Evolutionary conservation across 2,329 filamentous ascomycete species (phyloP), one percentile per base, ranked within the genome.

Genomic region (Orbilia ellipsospora): DNA sequence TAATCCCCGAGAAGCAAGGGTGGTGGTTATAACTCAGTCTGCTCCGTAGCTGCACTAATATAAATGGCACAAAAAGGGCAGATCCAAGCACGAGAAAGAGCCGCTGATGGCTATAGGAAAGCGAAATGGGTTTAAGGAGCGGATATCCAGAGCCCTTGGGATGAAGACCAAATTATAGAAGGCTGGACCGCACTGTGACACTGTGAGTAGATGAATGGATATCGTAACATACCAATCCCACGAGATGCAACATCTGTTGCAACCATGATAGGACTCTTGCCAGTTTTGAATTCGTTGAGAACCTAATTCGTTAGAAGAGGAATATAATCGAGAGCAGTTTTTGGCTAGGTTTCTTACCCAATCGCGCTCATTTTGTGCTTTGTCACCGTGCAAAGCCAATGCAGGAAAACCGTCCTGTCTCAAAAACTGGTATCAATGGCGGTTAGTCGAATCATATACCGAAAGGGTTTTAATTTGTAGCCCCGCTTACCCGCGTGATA

Each of bases 211-310:
- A 31, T 40, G 55, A 48, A 65, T 10, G 36, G 7, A 44, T 96
- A 40, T 97, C 86, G 81, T 96, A 83, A 97, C 52, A 99, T 94
- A 82, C 99, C 95, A 48, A 99, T 85, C 75, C 95, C 95, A 82
- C 95, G 92, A 60, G 95, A 95, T 45, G 95, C 95, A 72, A 99
- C 93, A 10, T 94, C 97, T 0, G 95, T 99, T 10, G 95, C 95
- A 80, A 98, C 91, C 81, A 99, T 86, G 68, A 99, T 91, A 0
- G 94, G 94, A 56, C 96, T 88, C 51, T 94, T 88, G 67, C 95
- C 95, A 79, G 90, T 91, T 83, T 96, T 98, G 86, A 97, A 97
- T 81, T 97, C 93, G 48, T 91, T 87, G 79, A 97, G 96, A 13
- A 93, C 73, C 73, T 77, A 45, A 10, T 18, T 28, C 26, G 18